Evolutionary conservation across 352 stramenopile genomes (phyloP), one percentile per base, ranked within the genome.

Genomic region (Pythium sp.): DNA sequence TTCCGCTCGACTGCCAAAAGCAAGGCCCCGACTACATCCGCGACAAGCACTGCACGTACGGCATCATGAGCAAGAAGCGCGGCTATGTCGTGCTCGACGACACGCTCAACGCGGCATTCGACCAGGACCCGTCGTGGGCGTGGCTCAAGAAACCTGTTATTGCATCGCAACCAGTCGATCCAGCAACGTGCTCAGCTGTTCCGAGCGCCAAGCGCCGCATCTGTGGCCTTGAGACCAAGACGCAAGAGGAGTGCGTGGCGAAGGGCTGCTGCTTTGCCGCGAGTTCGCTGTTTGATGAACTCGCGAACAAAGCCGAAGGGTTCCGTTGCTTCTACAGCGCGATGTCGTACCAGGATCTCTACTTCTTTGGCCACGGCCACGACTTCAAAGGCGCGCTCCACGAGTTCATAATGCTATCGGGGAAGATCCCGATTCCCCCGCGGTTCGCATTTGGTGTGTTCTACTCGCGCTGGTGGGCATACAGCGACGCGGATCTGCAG

Each of bases 391-490:
- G 47, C n/a, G 76, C 79, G 28, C 47, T 87, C n/a, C 49, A 46
- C 14, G 79, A 86, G 46, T 87, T 83, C 67, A 77, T 69, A 7
- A 12, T 46, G 30, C 34, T 87, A 0, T 71, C 71, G 14, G 79
- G 79, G 2, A 53, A 46, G 30, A 78, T 84, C 12, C 73, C 80
- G 20, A 58, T 87, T 32, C 66, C 72, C 0, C 79, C 76, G 1
- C 70, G 78, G 15, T 73, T 64, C 26, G 62, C 68, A 4, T 72
- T 87, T 34, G 80, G 80, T 36, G 64, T 80, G 1, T 85, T 79
- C 63, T 87, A 79, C 61, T 86, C 80, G 36, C 79, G 80, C 12
- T 87, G 79, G 79, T 82, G 72, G 73, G 72, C 77, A 36, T 85
- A 81, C 53, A 77, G 76, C 47, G 73, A 79, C 41, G 55, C 68